phyloP scores from a whole-genome alignment of 2,329 filamentous ascomycete genomes.

The Phialophora verrucosa region DNA sequence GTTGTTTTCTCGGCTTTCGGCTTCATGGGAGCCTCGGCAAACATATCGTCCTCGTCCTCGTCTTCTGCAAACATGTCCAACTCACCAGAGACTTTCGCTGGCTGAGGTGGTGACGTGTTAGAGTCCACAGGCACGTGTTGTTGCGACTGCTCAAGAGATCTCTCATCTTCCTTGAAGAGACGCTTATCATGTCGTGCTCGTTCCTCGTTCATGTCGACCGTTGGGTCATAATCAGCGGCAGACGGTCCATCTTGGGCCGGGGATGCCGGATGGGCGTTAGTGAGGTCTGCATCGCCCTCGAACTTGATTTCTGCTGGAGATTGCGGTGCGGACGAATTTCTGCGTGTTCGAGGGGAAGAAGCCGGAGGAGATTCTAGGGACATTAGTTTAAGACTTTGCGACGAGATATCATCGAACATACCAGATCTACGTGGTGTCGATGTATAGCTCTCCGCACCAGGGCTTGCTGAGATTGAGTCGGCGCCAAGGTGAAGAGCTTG shows the following conservation, averaged over 20 bases:
- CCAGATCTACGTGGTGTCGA: slow-evolving; percentile 44
- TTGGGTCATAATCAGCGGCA: slow-evolving; percentile 92
- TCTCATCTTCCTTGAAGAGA: slow-evolving; percentile 62
- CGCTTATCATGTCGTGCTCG: slow-evolving; percentile 71
- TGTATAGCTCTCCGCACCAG: slow-evolving; percentile 47
- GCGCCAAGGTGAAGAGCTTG: slow-evolving; percentile 72
- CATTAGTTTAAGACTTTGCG: slow-evolving; percentile 46
- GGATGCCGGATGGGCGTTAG: slow-evolving; percentile 59
- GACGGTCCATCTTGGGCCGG: slow-evolving; percentile 71
- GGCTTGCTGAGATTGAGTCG: slow-evolving; percentile 61
- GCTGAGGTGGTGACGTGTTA: slow-evolving; percentile 42
- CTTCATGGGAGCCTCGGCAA: slow-evolving; percentile 70
- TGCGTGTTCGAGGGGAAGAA: slow-evolving; percentile 56
- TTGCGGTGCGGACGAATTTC: slow-evolving; percentile 54
- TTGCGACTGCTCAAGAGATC: slow-evolving; percentile 64
- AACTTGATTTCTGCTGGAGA: slow-evolving; percentile 68
- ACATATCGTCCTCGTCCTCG: slow-evolving; percentile 83
- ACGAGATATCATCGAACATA: slow-evolving; percentile 49
- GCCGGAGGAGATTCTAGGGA: slow-evolving; percentile 46
- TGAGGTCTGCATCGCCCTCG: slow-evolving; percentile 69
- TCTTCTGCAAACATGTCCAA: slow-evolving; percentile 69
- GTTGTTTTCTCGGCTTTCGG: slow-evolving; percentile 56
- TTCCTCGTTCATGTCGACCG: slow-evolving; percentile 85
- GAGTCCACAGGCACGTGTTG: slow-evolving; percentile 58
- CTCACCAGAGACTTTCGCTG: slow-evolving; percentile 57